Conservation (phyloP, 2,329 filamentous ascomycete species). For the Phialophora verrucosa region DNA sequence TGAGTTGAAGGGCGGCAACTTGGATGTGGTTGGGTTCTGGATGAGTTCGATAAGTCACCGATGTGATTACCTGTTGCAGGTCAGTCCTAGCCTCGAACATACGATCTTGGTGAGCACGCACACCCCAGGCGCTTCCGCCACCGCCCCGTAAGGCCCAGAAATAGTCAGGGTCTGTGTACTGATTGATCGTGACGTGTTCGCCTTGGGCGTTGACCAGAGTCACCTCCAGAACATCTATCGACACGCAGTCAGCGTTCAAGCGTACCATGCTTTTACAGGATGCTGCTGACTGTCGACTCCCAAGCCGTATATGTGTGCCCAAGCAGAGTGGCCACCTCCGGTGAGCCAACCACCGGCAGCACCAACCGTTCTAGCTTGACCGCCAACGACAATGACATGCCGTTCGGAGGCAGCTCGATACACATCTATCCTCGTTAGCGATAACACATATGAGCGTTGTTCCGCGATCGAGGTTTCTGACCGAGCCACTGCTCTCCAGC, state of each 20-base stretch:
- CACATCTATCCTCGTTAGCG: slow-evolving; percentile 32
- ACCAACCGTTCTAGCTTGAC: slow-evolving; percentile 40
- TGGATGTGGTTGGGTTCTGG: slow-evolving; percentile 43
- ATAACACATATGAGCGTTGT: background rate
- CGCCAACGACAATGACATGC: slow-evolving; percentile 40
- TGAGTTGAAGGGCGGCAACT: slow-evolving; percentile 41
- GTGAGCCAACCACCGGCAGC: slow-evolving; percentile 42
- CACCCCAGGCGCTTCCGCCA: slow-evolving; percentile 41
- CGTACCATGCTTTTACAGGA: background rate
- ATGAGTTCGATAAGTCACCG: slow-evolving; percentile 40
- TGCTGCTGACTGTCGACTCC: slow-evolving; percentile 40
- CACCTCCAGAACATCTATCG: slow-evolving; percentile 38
- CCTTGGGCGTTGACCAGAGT: slow-evolving; percentile 39
- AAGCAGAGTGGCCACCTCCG: slow-evolving; percentile 42
- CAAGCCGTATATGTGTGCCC: slow-evolving; percentile 40
- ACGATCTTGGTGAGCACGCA: slow-evolving; percentile 24
- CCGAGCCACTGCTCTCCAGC: slow-evolving; percentile 42
- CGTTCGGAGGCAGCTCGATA: slow-evolving; percentile 39
- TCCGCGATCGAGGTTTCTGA: background rate
- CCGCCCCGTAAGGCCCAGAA: slow-evolving; percentile 42
- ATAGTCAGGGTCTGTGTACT: slow-evolving; percentile 41
- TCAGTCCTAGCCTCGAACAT: background rate
- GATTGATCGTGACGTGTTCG: slow-evolving; percentile 36
- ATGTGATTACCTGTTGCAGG: slow-evolving; percentile 36
- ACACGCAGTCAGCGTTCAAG: slow-evolving; percentile 1